phyloP scores from a whole-genome alignment of 805 yeast species.

The Wickerhamiella domercqiae region DNA sequence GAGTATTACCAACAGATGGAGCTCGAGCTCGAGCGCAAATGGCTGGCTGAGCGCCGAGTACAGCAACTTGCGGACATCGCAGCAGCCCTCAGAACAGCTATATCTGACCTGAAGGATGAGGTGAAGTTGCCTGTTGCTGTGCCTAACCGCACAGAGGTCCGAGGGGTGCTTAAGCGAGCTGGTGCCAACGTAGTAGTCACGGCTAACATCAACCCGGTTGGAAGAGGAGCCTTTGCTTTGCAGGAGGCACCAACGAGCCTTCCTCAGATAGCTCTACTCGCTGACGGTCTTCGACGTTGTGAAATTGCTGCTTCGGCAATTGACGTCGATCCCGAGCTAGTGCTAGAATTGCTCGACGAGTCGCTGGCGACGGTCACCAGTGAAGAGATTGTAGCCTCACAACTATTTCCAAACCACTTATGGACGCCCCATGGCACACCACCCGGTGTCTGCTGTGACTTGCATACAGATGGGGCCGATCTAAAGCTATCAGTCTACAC shows the following conservation, averaged over 20 bases:
- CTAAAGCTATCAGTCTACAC: background rate
- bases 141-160: background rate
- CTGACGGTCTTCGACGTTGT: background rate
- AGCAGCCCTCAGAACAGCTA: too few relatives aligned
- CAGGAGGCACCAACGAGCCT: background rate
- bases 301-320: too few relatives aligned
- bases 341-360: background rate
- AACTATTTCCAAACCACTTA: background rate
- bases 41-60: too few relatives aligned
- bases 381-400: background rate
- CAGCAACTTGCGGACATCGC: too few relatives aligned
- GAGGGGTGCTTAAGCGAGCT: background rate
- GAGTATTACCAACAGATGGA: too few relatives aligned
- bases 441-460: background rate
- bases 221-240: background rate
- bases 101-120: too few relatives aligned
- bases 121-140: conserved; percentile 1
- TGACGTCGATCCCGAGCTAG: background rate
- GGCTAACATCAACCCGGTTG: background rate
- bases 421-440: conserved; percentile 1
- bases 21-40: too few relatives aligned
- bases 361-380: background rate
- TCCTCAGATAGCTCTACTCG: background rate
- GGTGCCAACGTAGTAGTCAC: background rate
- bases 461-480: background rate